A percentile compares a stretch with the other conserved stretches of the same genome.
Conservation (phyloP, 2,329 filamentous ascomycete genomes). For the Fusarium sterilihyphosum region DNA sequence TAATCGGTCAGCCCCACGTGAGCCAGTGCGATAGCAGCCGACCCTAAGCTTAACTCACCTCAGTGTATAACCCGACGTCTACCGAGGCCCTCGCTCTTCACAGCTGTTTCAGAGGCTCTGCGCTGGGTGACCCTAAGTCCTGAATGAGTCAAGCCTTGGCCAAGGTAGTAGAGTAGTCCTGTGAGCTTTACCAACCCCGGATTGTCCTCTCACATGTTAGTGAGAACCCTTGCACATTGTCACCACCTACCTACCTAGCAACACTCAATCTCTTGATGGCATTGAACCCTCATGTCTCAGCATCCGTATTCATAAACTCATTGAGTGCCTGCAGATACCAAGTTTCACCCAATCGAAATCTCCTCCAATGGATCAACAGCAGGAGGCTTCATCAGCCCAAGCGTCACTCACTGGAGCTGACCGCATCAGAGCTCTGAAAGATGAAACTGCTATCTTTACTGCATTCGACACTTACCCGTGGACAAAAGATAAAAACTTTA, state of each 20-base stretch:
- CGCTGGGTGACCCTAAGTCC: background rate
- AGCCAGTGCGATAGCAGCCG: constrained; percentile 23
- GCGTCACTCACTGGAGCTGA: constrained; percentile 46
- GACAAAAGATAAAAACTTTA: constrained; percentile 74
- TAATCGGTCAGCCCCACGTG: constrained; percentile 29
- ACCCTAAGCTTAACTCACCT: constrained; percentile 10
- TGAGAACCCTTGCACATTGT: constrained; percentile 8
- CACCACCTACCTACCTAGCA: background rate
- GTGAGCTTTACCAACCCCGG: constrained; percentile 17
- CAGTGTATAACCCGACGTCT: constrained; percentile 21
- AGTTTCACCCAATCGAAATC: background rate
- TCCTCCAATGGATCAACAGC: constrained; percentile 24
- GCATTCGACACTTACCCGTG: constrained; percentile 75
- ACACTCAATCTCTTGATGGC: background rate
- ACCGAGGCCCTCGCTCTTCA: constrained; percentile 14
- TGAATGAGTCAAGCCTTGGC: constrained; percentile 12
- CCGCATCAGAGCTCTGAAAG: constrained; percentile 52
- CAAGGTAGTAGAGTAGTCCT: background rate
- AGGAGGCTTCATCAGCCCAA: constrained; percentile 22
- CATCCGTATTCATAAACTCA: constrained; percentile 4
- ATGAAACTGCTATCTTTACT: constrained; percentile 60
- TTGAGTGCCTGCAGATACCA: background rate
- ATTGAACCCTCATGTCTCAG: background rate
- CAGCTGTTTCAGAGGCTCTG: constrained; percentile 5
- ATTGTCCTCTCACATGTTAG: constrained; percentile 40